These are phyloP conservation scores for Tricholoma sp. DNA, from an alignment of 768 basidiomycete species.

Conservation along the genomic window DNA sequence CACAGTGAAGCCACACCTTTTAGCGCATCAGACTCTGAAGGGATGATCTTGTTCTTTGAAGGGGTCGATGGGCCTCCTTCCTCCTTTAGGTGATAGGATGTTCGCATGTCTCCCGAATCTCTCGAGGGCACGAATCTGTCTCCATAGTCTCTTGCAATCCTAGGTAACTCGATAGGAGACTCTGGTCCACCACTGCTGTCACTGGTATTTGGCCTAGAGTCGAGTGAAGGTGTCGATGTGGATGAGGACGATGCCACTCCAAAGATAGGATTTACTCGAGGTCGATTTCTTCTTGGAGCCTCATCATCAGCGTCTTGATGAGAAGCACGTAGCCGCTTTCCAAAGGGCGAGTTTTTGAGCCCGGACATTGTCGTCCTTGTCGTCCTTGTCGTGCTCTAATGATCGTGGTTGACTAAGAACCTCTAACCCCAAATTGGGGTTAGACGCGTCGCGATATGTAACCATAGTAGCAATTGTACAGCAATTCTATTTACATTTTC, in stretches of 20 bases:
- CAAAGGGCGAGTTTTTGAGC: constrained; percentile 81
- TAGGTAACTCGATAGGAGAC: constrained; percentile 32
- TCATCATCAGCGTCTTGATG: constrained; percentile 59
- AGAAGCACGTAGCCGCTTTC: constrained; percentile 73
- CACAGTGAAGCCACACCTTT: constrained; percentile 43
- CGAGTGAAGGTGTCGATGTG: constrained; percentile 50
- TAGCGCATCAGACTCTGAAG: constrained; percentile 69
- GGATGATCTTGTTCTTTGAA: constrained; percentile 58
- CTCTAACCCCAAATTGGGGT: not conserved
- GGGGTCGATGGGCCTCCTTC: constrained; percentile 54
- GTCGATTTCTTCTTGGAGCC: constrained; percentile 45
- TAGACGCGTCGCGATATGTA: not conserved
- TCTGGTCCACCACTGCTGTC: constrained; percentile 47
- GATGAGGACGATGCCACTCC: constrained; percentile 29
- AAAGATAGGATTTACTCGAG: constrained; percentile 51
- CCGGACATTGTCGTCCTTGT: constrained; percentile 50
- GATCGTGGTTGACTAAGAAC: not conserved
- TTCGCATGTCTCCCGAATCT: constrained; percentile 58
- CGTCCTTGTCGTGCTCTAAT: not conserved
- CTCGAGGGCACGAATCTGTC: constrained; percentile 69
- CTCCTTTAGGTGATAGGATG: constrained; percentile 61
- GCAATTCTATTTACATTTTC: too few species aligned
- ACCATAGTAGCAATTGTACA: too few species aligned
- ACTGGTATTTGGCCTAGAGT: constrained; percentile 48
- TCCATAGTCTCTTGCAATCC: constrained; percentile 41